phyloP scores from a whole-genome alignment of 129 eudicot genomes.

The Scalesia atractyloides region DNA sequence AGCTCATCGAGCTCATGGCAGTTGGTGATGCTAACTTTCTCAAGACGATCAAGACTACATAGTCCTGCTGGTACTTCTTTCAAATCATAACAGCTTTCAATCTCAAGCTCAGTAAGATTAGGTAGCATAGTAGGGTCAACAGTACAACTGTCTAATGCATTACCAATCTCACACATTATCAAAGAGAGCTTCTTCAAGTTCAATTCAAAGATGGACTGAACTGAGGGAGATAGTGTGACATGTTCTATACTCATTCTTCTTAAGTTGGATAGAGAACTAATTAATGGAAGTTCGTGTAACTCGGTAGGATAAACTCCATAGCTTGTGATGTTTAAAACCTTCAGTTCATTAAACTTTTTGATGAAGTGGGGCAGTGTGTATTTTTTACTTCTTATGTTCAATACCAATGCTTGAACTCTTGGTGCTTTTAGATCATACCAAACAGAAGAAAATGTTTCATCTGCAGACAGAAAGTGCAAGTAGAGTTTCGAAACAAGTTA shows the following conservation, averaged over 20 bases:
- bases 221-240: slow-evolving; percentile 28
- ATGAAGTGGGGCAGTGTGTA: slow-evolving; percentile 45
- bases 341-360: slow-evolving; percentile 27
- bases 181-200: slow-evolving; percentile 47
- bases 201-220: slow-evolving; percentile 18
- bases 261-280: slow-evolving; percentile 31
- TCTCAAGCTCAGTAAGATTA: slow-evolving; percentile 17
- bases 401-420: slow-evolving; percentile 37
- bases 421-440: slow-evolving; percentile 51
- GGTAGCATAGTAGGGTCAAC: neutral
- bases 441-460: slow-evolving; percentile 35
- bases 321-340: slow-evolving; percentile 43
- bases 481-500: slow-evolving; percentile 12
- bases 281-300: slow-evolving; percentile 13
- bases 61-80: slow-evolving; percentile 3
- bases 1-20: slow-evolving; percentile 12
- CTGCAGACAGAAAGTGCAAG: slow-evolving; percentile 27
- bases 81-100: slow-evolving; percentile 16
- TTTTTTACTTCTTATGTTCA: slow-evolving; percentile 33
- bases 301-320: slow-evolving; percentile 33
- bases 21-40: slow-evolving; percentile 16
- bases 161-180: slow-evolving; percentile 30
- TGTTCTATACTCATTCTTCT: slow-evolving; percentile 42
- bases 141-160: neutral
- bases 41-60: neutral